phyloP scores from a whole-genome alignment of 2,329 filamentous ascomycete genomes.

The Coniochaeta sp. region DNA sequence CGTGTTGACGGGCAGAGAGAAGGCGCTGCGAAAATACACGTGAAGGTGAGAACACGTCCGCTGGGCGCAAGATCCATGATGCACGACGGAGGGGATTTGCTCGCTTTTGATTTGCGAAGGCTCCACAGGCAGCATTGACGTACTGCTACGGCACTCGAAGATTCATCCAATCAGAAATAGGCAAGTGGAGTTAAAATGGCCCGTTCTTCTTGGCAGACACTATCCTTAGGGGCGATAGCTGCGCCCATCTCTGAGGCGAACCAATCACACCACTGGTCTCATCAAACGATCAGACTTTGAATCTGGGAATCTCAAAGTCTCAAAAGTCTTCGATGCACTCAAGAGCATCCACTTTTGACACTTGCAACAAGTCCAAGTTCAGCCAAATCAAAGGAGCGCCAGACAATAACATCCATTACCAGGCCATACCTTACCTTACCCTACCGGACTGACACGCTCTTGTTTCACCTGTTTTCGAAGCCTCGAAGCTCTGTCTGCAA shows the following conservation, averaged over 20 bases:
- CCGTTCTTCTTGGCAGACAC: background rate
- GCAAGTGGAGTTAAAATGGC: background rate
- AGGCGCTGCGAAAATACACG: no score
- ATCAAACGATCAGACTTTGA: slow-evolving; percentile 27
- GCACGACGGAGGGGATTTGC: background rate
- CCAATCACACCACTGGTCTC: slow-evolving; percentile 23
- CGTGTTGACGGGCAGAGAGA: no score
- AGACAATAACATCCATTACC: no score
- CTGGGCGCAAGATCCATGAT: no score
- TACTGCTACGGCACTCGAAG: no score
- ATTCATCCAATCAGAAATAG: background rate
- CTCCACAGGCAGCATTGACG: background rate
- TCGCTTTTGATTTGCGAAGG: background rate
- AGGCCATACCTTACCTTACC: no score
- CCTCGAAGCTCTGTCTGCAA: background rate
- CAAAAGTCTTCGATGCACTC: slow-evolving; percentile 4
- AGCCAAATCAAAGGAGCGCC: background rate
- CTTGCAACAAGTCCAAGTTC: background rate
- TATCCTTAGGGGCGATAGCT: slow-evolving; percentile 7
- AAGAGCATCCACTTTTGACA: background rate
- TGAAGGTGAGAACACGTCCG: no score
- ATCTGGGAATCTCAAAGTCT: slow-evolving; percentile 15
- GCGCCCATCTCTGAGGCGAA: slow-evolving; percentile 11
- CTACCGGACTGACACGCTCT: background rate
- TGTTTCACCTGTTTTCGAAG: background rate